Percentiles rank a stretch among this genome's conserved stretches.
phyloP scores from a whole-genome alignment of 129 eudicot species.

The Deinandra increscens region DNA sequence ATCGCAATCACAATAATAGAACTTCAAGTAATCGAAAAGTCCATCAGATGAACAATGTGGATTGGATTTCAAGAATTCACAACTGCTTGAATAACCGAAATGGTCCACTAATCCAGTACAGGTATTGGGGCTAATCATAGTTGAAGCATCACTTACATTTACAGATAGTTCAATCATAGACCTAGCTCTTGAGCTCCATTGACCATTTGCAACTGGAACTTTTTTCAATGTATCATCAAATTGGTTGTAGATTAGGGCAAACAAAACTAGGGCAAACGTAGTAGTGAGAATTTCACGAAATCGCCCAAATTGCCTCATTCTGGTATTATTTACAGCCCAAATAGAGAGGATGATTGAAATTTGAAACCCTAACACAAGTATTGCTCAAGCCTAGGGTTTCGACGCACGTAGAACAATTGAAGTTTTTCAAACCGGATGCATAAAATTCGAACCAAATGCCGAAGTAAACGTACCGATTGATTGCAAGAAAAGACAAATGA shows the following conservation, averaged over 20 bases:
- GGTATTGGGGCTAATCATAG: slow-evolving; percentile 19
- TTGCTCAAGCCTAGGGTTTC: slow-evolving; percentile 40
- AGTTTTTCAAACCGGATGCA: background rate
- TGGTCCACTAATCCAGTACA: slow-evolving; percentile 60
- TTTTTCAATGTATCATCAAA: slow-evolving; percentile 28
- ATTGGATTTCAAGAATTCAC: slow-evolving; percentile 69
- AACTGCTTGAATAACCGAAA: slow-evolving; percentile 51
- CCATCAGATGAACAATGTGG: slow-evolving; percentile 72
- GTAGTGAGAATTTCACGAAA: slow-evolving; percentile 46
- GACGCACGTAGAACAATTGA: slow-evolving; percentile 15
- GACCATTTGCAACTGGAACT: slow-evolving; percentile 11
- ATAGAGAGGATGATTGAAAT: background rate
- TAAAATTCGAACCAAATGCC: slow-evolving; percentile 7
- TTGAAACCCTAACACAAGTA: slow-evolving; percentile 33
- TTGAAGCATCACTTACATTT: slow-evolving; percentile 24
- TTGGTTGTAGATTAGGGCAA: slow-evolving; percentile 50
- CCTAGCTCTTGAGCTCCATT: slow-evolving; percentile 40
- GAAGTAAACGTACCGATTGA: slow-evolving; percentile 1
- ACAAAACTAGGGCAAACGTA: slow-evolving; percentile 44
- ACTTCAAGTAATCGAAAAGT: slow-evolving; percentile 67
- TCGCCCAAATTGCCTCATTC: slow-evolving; percentile 37
- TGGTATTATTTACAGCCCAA: background rate
- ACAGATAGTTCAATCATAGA: slow-evolving; percentile 49
- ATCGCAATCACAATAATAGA: slow-evolving; percentile 75
- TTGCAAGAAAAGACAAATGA: background rate